These are phyloP conservation scores for Teratosphaeria nubilosa DNA, from an alignment of 2,329 filamentous ascomycete genomes.

Conservation along the genomic window DNA sequence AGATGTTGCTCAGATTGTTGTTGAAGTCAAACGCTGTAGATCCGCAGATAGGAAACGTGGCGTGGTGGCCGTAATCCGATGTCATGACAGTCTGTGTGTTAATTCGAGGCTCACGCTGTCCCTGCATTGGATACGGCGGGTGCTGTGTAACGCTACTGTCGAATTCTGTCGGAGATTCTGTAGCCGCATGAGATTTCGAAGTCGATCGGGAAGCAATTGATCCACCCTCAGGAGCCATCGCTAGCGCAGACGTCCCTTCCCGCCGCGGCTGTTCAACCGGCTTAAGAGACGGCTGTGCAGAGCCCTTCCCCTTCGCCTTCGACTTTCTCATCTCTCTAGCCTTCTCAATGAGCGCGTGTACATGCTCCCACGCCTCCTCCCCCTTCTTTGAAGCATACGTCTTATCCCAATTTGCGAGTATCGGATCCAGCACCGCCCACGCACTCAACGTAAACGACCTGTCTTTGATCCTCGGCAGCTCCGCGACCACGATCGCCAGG, in stretches of 20 bases:
- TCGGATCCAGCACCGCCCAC: slow-evolving; percentile 19
- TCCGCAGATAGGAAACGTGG: neutral
- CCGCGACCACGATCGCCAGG: slow-evolving; percentile 19
- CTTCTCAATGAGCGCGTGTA: slow-evolving; percentile 17
- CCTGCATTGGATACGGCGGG: too few species aligned
- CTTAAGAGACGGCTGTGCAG: neutral
- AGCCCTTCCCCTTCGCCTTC: neutral
- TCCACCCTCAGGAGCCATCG: neutral
- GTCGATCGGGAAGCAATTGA: neutral
- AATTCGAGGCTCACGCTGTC: too few species aligned
- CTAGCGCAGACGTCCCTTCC: neutral
- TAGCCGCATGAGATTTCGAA: neutral
- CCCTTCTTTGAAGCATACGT: slow-evolving; percentile 13
- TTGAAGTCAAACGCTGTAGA: neutral
- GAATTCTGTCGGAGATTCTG: neutral
- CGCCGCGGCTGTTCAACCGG: neutral
- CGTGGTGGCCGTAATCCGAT: neutral
- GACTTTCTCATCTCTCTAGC: slow-evolving; percentile 9
- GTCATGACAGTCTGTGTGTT: neutral
- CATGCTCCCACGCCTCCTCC: slow-evolving; percentile 20
- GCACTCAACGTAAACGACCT: slow-evolving; percentile 13
- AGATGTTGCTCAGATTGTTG: neutral
- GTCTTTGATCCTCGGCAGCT: slow-evolving; percentile 16
- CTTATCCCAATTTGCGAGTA: slow-evolving; percentile 17
- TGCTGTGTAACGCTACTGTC: neutral